phyloP scores from a whole-genome alignment of 768 basidiomycete species.

The Psilocybe azurescens region DNA sequence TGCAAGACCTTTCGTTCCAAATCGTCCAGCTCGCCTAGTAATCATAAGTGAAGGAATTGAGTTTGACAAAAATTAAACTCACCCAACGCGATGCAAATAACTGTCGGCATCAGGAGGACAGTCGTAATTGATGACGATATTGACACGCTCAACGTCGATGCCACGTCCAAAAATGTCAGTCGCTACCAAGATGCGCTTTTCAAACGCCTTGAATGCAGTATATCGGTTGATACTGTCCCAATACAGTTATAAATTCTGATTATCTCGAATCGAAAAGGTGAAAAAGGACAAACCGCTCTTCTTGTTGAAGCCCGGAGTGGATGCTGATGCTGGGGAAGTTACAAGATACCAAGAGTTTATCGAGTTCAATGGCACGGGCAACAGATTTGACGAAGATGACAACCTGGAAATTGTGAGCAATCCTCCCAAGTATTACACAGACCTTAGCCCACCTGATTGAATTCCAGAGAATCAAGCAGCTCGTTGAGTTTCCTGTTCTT shows the following conservation, averaged over 20 bases:
- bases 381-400: conserved; percentile 99
- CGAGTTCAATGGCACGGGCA: conserved; percentile 93
- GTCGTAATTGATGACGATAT: conserved; percentile 99
- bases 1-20: conserved; percentile 98
- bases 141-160: conserved; percentile 99
- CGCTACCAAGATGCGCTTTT: conserved; percentile 98
- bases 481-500: conserved; percentile 99
- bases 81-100: conserved; percentile 98
- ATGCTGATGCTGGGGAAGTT: conserved; percentile 99
- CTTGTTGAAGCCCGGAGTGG: conserved; percentile 92
- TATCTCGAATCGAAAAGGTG: neutral
- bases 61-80: conserved; percentile 29
- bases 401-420: conserved; percentile 58
- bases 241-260: conserved; percentile 13
- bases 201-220: conserved; percentile 98
- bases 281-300: conserved; percentile 79
- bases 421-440: neutral
- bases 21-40: conserved; percentile 92
- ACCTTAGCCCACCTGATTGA: conserved; percentile 80
- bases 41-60: neutral
- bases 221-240: conserved; percentile 84
- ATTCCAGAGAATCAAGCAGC: conserved; percentile 92
- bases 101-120: conserved; percentile 97
- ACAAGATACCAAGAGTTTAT: conserved; percentile 94
- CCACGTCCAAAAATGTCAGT: conserved; percentile 99